These are phyloP conservation scores for Begonia masoniana DNA, from an alignment of 306 rosid species.

Conservation along the genomic window DNA sequence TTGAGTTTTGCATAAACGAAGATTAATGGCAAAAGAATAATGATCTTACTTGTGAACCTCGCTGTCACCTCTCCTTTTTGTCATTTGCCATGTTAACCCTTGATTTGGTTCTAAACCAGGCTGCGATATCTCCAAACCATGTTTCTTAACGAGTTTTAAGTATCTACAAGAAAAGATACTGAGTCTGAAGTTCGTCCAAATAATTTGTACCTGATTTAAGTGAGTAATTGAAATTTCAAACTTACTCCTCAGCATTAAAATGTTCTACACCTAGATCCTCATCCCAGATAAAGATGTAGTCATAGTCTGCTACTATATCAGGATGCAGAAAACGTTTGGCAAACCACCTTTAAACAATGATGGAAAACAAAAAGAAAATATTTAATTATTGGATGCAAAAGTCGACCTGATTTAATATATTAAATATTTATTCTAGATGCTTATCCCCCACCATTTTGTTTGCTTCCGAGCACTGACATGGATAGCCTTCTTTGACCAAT, in stretches of 20 bases:
- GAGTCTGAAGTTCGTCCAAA: slow-evolving; percentile 8
- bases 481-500: slow-evolving; percentile 76
- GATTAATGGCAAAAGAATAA: no score
- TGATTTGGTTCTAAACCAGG: slow-evolving; percentile 64
- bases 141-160: slow-evolving; percentile 56
- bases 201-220: not conserved
- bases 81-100: slow-evolving; percentile 73
- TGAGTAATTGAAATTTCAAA: slow-evolving; percentile 8
- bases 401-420: not conserved
- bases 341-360: slow-evolving; percentile 56
- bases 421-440: not conserved
- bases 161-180: slow-evolving; percentile 31
- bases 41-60: slow-evolving; percentile 80
- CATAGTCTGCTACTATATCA: slow-evolving; percentile 72
- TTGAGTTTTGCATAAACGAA: no score
- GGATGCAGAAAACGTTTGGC: slow-evolving; percentile 96
- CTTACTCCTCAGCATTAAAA: slow-evolving; percentile 79
- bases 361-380: no score
- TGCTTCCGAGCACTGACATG: slow-evolving; percentile 70
- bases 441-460: slow-evolving; percentile 61
- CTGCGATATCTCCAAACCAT: slow-evolving; percentile 88
- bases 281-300: slow-evolving; percentile 83
- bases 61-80: slow-evolving; percentile 38
- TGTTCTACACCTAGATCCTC: slow-evolving; percentile 83
- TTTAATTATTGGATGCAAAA: no score